A percentile compares a stretch with the other conserved stretches of the same genome.
Evolutionary conservation across 2,329 filamentous ascomycete genomes (phyloP).

Genomic region (Penicillium sclerotiorum): DNA sequence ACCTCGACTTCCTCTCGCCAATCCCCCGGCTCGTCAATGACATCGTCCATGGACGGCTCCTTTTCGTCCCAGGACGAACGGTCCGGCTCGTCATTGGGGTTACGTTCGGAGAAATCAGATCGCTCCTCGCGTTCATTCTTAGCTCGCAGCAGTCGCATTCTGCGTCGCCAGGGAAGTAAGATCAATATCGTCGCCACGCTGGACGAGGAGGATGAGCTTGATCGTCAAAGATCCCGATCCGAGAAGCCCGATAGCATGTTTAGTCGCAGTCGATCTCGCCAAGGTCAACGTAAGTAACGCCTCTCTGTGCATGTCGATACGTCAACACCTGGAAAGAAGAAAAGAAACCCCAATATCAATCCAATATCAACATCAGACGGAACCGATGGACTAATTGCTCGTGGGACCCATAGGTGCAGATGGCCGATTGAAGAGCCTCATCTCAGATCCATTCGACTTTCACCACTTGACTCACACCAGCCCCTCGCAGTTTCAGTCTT

Average conservation of each 20-base stretch:
- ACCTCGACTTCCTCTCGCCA: conserved; percentile 54
- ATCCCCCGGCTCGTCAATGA: conserved; percentile 50
- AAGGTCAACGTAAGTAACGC: conserved; percentile 40
- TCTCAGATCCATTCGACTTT: conserved; percentile 66
- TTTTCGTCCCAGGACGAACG: conserved; percentile 38
- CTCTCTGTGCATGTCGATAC: too few relatives aligned
- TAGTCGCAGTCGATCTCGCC: conserved; percentile 13
- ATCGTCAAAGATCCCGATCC: conserved; percentile 33
- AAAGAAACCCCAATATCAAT: too few relatives aligned
- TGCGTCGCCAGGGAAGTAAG: conserved; percentile 51
- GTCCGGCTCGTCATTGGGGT: conserved; percentile 27
- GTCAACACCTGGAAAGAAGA: not conserved
- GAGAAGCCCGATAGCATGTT: conserved; percentile 33
- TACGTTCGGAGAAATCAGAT: conserved; percentile 38
- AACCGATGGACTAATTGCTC: too few relatives aligned
- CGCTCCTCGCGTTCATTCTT: conserved; percentile 45
- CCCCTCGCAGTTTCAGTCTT: conserved; percentile 55
- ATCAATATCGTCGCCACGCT: conserved; percentile 46
- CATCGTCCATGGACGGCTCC: conserved; percentile 39
- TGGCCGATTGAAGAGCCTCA: conserved; percentile 51
- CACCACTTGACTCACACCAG: conserved; percentile 65
- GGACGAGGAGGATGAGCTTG: conserved; percentile 44
- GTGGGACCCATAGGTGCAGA: conserved; percentile 28
- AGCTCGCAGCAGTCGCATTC: conserved; percentile 49
- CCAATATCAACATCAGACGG: too few relatives aligned